Conservation (phyloP, 225 moss, liverwort and hornwort genomes). For the Polytrichum formosum region DNA sequence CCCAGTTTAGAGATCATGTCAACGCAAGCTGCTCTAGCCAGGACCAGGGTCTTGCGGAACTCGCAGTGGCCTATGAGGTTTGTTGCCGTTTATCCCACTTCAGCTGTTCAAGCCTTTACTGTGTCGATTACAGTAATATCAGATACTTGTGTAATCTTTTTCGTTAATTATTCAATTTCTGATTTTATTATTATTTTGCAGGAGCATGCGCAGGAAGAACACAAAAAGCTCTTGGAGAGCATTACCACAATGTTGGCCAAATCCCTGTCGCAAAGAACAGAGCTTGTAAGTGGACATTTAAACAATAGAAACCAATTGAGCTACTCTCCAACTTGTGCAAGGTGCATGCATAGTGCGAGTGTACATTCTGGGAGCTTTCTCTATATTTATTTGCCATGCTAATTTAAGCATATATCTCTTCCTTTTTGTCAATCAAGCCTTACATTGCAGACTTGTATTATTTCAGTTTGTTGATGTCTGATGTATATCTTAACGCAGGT, state of each 20-base stretch:
- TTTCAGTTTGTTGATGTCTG: too few species aligned
- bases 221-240: conserved; percentile 55
- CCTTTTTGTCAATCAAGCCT: too few species aligned
- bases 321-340: too few species aligned
- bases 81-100: background rate
- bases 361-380: too few species aligned
- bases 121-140: too few species aligned
- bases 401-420: too few species aligned
- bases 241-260: conserved; percentile 65
- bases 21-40: conserved; percentile 49
- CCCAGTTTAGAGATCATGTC: conserved; percentile 53
- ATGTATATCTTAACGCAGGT: conserved; percentile 35
- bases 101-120: too few species aligned
- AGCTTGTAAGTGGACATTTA: conserved; percentile 54
- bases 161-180: background rate
- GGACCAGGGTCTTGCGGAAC: conserved; percentile 66
- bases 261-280: conserved; percentile 60
- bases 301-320: too few species aligned
- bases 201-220: conserved; percentile 75
- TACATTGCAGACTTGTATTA: too few species aligned
- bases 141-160: too few species aligned
- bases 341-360: too few species aligned
- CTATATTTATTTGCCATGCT: too few species aligned
- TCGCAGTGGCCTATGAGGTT: conserved; percentile 80
- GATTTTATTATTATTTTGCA: conserved; percentile 25